phyloP scores from a whole-genome alignment of 306 rosid species.

The Rubus parviflorus region DNA sequence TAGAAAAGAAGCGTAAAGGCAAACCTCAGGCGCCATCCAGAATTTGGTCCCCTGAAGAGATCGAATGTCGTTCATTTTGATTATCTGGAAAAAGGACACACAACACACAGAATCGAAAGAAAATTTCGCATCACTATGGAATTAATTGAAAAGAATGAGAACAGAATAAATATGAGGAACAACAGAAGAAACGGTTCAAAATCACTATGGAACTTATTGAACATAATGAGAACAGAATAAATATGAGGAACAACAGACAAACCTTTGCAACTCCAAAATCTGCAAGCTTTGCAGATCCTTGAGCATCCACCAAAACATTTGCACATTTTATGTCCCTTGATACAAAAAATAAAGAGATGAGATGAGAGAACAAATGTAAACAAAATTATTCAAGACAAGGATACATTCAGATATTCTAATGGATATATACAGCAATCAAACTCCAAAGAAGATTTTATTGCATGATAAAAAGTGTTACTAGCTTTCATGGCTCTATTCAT shows the following conservation, averaged over 20 bases:
- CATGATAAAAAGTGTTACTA: neutral
- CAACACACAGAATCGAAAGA: slow-evolving; percentile 18
- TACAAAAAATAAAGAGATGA: slow-evolving; percentile 23
- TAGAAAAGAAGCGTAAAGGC: slow-evolving; percentile 19
- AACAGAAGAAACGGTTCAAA: neutral
- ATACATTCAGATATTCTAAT: neutral
- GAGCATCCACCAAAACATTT: slow-evolving; percentile 82
- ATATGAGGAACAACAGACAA: slow-evolving; percentile 19
- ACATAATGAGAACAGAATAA: slow-evolving; percentile 10
- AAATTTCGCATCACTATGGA: no score
- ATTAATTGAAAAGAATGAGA: no score
- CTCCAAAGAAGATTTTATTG: neutral
- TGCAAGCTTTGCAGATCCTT: slow-evolving; percentile 88
- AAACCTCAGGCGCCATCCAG: slow-evolving; percentile 98
- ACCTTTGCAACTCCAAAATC: slow-evolving; percentile 98
- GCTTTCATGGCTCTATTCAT: neutral
- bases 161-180: no score
- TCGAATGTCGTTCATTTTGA: slow-evolving; percentile 61
- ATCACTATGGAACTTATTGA: slow-evolving; percentile 3
- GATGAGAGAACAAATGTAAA: slow-evolving; percentile 27
- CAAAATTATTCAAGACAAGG: neutral
- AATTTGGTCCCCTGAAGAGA: slow-evolving; percentile 69
- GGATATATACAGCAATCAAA: neutral
- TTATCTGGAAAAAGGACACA: slow-evolving; percentile 48
- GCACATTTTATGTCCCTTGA: slow-evolving; percentile 94